phyloP scores from a whole-genome alignment of 2,329 filamentous ascomycete genomes.

The Pseudogymnoascus verrucosus region DNA sequence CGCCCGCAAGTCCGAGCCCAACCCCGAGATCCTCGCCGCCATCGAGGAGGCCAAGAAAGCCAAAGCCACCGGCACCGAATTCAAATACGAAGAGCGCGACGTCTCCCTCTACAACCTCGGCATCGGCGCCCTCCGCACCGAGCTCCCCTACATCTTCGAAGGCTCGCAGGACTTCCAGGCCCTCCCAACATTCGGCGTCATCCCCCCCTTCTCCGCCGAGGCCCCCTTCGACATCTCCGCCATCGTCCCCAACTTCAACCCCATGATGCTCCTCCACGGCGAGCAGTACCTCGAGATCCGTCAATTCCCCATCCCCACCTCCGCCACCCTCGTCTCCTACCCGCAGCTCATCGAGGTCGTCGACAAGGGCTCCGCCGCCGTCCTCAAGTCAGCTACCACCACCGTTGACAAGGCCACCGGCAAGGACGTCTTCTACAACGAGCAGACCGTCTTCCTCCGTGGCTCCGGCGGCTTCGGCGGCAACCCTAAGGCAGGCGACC shows the following conservation, averaged over 20 bases:
- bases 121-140: slow-evolving; percentile 81
- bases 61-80: slow-evolving; percentile 66
- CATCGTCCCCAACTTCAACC: slow-evolving; percentile 90
- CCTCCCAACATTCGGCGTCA: slow-evolving; percentile 89
- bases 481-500: slow-evolving; percentile 64
- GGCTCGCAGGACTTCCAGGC: slow-evolving; percentile 87
- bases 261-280: slow-evolving; percentile 98
- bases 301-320: slow-evolving; percentile 85
- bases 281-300: slow-evolving; percentile 96
- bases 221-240: slow-evolving; percentile 72
- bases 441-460: slow-evolving; percentile 85
- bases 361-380: slow-evolving; percentile 86
- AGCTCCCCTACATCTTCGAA: slow-evolving; percentile 85
- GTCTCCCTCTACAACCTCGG: slow-evolving; percentile 94
- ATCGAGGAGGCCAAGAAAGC: slow-evolving; percentile 70
- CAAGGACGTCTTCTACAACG: slow-evolving; percentile 94
- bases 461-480: slow-evolving; percentile 89
- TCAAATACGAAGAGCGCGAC: slow-evolving; percentile 78
- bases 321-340: slow-evolving; percentile 65
- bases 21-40: slow-evolving; percentile 60
- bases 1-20: slow-evolving; percentile 19
- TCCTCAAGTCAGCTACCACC: slow-evolving; percentile 71
- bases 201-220: slow-evolving; percentile 84
- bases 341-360: slow-evolving; percentile 85
- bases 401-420: slow-evolving; percentile 80